phyloP scores from a whole-genome alignment of 768 basidiomycete species.

The Termitomyces sp. region DNA sequence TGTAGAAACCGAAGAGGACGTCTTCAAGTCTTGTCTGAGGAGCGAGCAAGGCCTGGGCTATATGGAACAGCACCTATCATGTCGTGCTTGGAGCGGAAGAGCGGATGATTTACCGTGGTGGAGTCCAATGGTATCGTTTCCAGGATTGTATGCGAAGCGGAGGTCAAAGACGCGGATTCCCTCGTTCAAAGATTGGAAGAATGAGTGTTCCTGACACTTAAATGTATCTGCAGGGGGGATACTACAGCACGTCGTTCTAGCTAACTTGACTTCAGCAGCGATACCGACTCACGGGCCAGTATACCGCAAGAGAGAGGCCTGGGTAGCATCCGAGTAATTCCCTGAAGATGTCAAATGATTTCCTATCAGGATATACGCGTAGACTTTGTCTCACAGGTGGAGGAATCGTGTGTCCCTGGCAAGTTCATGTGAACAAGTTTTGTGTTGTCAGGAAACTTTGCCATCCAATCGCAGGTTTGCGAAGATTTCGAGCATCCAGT shows the following conservation, averaged over 20 bases:
- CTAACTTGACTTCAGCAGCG: background rate
- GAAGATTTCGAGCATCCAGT: constrained; percentile 24
- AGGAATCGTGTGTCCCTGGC: constrained; percentile 47
- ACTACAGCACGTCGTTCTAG: constrained; percentile 11
- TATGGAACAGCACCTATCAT: background rate
- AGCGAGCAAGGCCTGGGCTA: constrained; percentile 35
- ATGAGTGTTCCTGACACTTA: constrained; percentile 41
- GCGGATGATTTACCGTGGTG: constrained; percentile 31
- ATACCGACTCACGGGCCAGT: constrained; percentile 32
- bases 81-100: background rate
- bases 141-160: constrained; percentile 43
- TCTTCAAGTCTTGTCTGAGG: constrained; percentile 43
- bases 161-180: constrained; percentile 48
- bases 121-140: constrained; percentile 44
- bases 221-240: constrained; percentile 27
- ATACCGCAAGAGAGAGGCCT: constrained; percentile 34
- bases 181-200: constrained; percentile 39
- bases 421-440: constrained; percentile 42
- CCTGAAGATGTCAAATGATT: constrained; percentile 19
- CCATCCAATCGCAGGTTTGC: constrained; percentile 42
- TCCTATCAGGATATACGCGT: too few species aligned
- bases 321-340: constrained; percentile 38
- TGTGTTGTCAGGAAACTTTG: constrained; percentile 33
- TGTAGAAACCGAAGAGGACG: constrained; percentile 45
- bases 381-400: constrained; percentile 30